Conservation (phyloP, 2,329 filamentous ascomycete genomes). For the Ascomycota sp. region DNA sequence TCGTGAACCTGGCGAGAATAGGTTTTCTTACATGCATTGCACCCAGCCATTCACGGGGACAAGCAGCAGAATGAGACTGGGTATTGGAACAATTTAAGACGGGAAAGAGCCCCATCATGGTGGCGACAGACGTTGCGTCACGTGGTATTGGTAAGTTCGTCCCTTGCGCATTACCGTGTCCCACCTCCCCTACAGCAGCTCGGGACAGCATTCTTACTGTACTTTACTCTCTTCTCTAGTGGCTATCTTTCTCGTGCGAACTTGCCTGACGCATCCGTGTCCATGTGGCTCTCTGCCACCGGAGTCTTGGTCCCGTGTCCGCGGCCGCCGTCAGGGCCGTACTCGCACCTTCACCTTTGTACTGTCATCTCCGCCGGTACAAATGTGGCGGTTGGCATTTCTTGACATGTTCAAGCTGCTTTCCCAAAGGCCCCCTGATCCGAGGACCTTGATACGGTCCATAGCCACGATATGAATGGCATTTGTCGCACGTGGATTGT, state of each 20-base stretch:
- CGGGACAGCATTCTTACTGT: conserved; percentile 42
- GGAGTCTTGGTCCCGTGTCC: conserved; percentile 61
- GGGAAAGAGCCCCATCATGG: conserved; percentile 98
- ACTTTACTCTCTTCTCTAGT: conserved; percentile 86
- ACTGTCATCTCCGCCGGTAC: conserved; percentile 42
- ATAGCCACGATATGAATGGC: conserved; percentile 30
- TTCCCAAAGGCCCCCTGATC: conserved; percentile 34
- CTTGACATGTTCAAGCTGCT: conserved; percentile 61
- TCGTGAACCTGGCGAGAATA: neutral
- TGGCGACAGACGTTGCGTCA: conserved; percentile 97
- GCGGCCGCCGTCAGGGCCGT: conserved; percentile 34
- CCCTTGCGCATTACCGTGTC: conserved; percentile 7
- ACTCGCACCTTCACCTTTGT: conserved; percentile 60
- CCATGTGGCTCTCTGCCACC: conserved; percentile 58
- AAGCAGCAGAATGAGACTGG: conserved; percentile 99
- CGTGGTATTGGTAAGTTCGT: conserved; percentile 97
- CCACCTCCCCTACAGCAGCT: conserved; percentile 24
- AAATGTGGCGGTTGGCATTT: conserved; percentile 58
- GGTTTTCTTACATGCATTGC: conserved; percentile 7
- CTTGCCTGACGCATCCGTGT: conserved; percentile 76
- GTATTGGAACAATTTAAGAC: conserved; percentile 99
- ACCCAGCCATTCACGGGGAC: conserved; percentile 86
- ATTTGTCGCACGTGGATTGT: conserved; percentile 38
- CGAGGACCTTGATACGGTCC: conserved; percentile 35
- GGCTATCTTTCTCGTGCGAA: conserved; percentile 76